Conservation (phyloP, 345 rosid genomes). For the Cardiospermum halicacabum region DNA sequence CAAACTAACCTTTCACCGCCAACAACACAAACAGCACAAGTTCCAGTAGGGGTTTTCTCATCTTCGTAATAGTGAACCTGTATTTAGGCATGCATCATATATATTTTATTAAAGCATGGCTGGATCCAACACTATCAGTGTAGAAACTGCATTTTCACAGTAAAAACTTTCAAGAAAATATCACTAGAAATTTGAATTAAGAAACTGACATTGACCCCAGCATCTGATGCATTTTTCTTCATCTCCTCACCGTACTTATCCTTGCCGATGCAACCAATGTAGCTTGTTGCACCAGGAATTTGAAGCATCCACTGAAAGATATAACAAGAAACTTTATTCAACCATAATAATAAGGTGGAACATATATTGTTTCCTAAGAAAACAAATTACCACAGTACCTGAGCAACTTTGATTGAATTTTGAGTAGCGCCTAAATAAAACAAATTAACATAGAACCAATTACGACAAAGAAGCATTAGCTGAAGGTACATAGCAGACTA, state of each 20-base stretch:
- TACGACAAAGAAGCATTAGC: background rate
- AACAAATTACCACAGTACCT: slow-evolving; percentile 39
- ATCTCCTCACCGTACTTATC: slow-evolving; percentile 95
- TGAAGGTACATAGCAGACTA: background rate
- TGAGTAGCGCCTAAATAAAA: slow-evolving; percentile 66
- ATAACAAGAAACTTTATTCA: background rate
- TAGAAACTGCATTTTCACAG: background rate
- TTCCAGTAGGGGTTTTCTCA: slow-evolving; percentile 78
- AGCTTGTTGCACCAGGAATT: slow-evolving; percentile 81
- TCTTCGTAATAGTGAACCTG: slow-evolving; percentile 87
- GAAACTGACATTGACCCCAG: slow-evolving; percentile 74
- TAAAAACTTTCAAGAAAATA: background rate
- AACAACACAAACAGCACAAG: slow-evolving; percentile 91
- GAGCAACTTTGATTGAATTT: slow-evolving; percentile 91
- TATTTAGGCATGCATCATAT: background rate
- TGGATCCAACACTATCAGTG: background rate
- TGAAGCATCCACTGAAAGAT: slow-evolving; percentile 90
- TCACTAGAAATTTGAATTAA: background rate
- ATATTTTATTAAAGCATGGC: background rate
- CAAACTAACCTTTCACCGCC: slow-evolving; percentile 94
- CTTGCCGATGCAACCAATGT: slow-evolving; percentile 92
- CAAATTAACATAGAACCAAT: background rate
- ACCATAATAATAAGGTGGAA: background rate
- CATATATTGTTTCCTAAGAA: background rate
- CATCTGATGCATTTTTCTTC: slow-evolving; percentile 65